Evolutionary conservation across 192 early-diverging fungal genomes (phyloP).

Genomic region (Rhizophagus sp.): DNA sequence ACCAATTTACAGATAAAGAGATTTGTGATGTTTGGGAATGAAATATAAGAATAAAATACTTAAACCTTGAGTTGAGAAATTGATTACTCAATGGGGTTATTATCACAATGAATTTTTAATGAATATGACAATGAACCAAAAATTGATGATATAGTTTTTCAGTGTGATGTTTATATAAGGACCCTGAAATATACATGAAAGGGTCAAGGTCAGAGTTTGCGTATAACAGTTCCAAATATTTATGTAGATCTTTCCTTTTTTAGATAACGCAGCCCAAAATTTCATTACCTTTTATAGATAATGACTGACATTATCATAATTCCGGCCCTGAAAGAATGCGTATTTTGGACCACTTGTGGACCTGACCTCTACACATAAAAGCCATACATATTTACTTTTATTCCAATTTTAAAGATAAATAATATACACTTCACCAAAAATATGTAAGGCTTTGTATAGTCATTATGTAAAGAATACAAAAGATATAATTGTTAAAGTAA

Average conservation of each 20-base stretch:
- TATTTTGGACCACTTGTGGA: no score
- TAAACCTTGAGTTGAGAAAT: background rate
- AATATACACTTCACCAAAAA: background rate
- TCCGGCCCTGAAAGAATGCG: no score
- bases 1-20: slow-evolving; percentile 23
- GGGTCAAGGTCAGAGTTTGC: no score
- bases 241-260: no score
- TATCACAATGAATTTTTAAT: slow-evolving; percentile 14
- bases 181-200: background rate
- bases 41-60: slow-evolving; percentile 15
- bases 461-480: background rate
- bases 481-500: no score
- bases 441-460: background rate
- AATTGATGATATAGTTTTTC: background rate
- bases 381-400: slow-evolving; percentile 9
- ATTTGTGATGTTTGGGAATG: slow-evolving; percentile 6
- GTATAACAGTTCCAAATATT: background rate
- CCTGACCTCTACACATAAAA: no score
- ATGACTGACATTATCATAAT: no score
- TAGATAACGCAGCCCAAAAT: no score
- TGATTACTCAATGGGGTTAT: background rate
- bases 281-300: no score
- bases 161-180: background rate
- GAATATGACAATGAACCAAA: slow-evolving; percentile 21
- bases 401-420: slow-evolving; percentile 19